Percentiles rank a stretch among this genome's conserved stretches.
These are phyloP conservation scores for Magnusiomyces ingens DNA, from an alignment of 1,139 yeast genomes.

Conservation along the genomic window DNA sequence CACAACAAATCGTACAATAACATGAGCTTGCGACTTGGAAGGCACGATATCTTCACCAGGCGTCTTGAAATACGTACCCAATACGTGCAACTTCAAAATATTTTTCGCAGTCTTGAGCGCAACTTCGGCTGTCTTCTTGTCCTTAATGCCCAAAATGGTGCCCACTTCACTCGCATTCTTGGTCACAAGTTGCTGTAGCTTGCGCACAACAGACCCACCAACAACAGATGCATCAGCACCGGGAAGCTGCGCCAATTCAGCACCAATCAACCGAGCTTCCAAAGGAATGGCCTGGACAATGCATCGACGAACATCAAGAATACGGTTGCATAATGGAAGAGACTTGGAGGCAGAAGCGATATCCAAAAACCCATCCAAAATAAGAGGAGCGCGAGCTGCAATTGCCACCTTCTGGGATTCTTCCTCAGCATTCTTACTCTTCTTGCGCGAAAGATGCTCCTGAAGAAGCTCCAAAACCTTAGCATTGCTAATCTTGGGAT, in stretches of 20 bases:
- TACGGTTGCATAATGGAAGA: slow-evolving; percentile 53
- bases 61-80: slow-evolving; percentile 71
- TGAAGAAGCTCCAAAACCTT: slow-evolving; percentile 48
- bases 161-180: slow-evolving; percentile 10
- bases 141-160: slow-evolving; percentile 13
- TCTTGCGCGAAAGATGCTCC: slow-evolving; percentile 50
- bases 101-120: slow-evolving; percentile 55
- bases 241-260: slow-evolving; percentile 77
- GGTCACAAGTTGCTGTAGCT: slow-evolving; percentile 8
- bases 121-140: slow-evolving; percentile 35
- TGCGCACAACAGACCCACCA: background rate
- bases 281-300: slow-evolving; percentile 72
- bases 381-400: slow-evolving; percentile 56
- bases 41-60: slow-evolving; percentile 81
- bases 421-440: slow-evolving; percentile 31
- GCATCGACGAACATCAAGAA: slow-evolving; percentile 64
- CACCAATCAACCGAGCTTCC: slow-evolving; percentile 43
- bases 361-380: slow-evolving; percentile 70
- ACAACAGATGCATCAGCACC: slow-evolving; percentile 38
- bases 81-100: slow-evolving; percentile 63
- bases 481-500: slow-evolving; percentile 40
- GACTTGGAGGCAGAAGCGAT: slow-evolving; percentile 76
- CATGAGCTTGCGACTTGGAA: slow-evolving; percentile 67
- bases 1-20: slow-evolving; percentile 60
- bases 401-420: slow-evolving; percentile 48